Conservation (phyloP, 768 basidiomycete genomes). For the Calocybe cyanea region DNA sequence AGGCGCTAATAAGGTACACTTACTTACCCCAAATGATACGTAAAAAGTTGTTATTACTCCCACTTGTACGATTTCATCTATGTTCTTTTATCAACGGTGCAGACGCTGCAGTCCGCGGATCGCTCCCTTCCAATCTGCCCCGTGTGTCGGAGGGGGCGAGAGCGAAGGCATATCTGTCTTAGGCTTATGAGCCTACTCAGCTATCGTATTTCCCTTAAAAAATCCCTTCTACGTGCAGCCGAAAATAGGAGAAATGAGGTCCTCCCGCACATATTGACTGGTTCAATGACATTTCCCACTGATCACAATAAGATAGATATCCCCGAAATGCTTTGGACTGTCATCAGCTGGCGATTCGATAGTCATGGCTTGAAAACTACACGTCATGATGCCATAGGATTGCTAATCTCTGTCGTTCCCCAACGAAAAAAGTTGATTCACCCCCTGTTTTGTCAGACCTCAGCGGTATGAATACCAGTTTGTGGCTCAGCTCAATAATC, state of each 20-base stretch:
- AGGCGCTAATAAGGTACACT: constrained; percentile 4
- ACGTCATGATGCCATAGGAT: no score
- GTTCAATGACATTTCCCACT: no score
- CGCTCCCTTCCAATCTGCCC: constrained; percentile 11
- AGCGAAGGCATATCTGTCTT: not conserved
- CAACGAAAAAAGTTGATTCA: not conserved
- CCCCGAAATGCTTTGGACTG: not conserved
- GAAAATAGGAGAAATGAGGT: no score
- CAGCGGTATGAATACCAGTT: not conserved
- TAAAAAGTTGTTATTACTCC: constrained; percentile 16
- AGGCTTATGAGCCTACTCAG: no score
- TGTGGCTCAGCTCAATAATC: not conserved
- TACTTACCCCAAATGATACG: constrained; percentile 13
- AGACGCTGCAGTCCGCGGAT: constrained; percentile 18
- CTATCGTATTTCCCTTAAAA: no score
- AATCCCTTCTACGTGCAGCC: no score
- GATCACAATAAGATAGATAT: not conserved
- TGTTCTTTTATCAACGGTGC: constrained; percentile 11
- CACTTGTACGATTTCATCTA: constrained; percentile 13
- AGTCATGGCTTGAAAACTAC: no score
- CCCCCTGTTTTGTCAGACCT: constrained; percentile 10
- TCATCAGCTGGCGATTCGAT: not conserved
- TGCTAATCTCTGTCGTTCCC: no score
- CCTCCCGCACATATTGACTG: no score
- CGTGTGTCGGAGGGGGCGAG: constrained; percentile 3